A percentile compares a stretch with the other conserved stretches of the same genome.
These are phyloP conservation scores for Tetracentron sinense DNA, from an alignment of 164 flowering plant genomes.

Conservation along the genomic window DNA sequence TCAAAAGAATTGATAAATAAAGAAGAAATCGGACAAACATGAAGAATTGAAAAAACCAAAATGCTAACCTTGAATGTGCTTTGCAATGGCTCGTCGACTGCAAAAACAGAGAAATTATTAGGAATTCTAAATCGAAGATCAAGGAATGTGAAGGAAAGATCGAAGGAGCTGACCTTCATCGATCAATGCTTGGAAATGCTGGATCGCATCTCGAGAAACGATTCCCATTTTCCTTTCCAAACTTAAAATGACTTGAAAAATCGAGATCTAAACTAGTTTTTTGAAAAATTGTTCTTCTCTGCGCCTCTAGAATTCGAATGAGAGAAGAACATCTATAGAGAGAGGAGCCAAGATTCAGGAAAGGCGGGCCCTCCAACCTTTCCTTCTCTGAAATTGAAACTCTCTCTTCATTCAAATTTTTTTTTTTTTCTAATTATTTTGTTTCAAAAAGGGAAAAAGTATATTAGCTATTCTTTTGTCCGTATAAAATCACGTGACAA, in stretches of 20 bases:
- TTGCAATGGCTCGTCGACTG: constrained; percentile 32
- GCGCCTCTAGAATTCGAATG: too few species aligned
- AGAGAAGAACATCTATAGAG: too few species aligned
- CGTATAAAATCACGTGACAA: too few species aligned
- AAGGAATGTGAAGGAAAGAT: not conserved
- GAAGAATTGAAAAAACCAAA: not conserved
- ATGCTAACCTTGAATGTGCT: constrained; percentile 30
- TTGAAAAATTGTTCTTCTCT: too few species aligned
- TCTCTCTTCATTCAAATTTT: too few species aligned
- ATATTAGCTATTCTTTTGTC: too few species aligned
- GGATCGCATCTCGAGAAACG: constrained; percentile 44
- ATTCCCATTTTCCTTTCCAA: constrained; percentile 36
- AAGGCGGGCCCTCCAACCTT: not conserved
- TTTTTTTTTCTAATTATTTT: too few species aligned
- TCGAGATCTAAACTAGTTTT: not conserved
- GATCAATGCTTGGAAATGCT: constrained; percentile 43
- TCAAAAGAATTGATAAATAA: not conserved
- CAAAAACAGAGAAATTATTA: constrained; percentile 8
- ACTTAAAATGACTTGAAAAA: not conserved
- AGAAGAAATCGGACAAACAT: not conserved
- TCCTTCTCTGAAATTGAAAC: constrained; percentile 1
- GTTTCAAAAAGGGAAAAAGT: too few species aligned
- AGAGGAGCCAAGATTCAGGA: too few species aligned
- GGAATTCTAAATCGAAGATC: not conserved
- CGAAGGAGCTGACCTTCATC: constrained; percentile 41